Percentiles rank a stretch among this genome's conserved stretches.
Evolutionary conservation across 495 filamentous ascomycete genomes (phyloP).

Genomic region (Staphylotrichum tortipilum): DNA sequence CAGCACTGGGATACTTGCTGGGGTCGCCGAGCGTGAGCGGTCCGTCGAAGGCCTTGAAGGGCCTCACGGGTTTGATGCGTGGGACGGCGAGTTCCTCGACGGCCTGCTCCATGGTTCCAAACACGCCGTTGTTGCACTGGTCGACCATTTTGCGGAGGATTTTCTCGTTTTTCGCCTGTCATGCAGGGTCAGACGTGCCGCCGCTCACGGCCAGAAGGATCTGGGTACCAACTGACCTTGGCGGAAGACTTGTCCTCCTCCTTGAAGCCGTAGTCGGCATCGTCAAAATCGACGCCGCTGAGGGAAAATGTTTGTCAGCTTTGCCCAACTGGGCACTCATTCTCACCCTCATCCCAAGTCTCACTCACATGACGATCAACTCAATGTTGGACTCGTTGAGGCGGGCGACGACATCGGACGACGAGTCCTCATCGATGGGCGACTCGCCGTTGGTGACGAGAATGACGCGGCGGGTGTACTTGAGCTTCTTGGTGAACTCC

Average conservation of each 20-base stretch:
- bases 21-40: conserved; percentile 72
- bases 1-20: conserved; percentile 60
- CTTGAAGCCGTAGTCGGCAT: conserved; percentile 80
- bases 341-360: too few relatives aligned
- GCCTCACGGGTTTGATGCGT: conserved; percentile 60
- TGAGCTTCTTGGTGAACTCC: conserved; percentile 73
- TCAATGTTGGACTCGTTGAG: conserved; percentile 69
- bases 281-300: conserved; percentile 92
- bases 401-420: conserved; percentile 58
- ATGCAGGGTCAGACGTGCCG: not conserved
- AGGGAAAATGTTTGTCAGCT: conserved; percentile 2
- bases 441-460: conserved; percentile 76
- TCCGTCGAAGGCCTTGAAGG: conserved; percentile 72
- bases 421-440: conserved; percentile 54
- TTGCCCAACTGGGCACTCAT: too few relatives aligned
- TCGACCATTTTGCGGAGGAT: conserved; percentile 55
- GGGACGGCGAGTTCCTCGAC: conserved; percentile 63
- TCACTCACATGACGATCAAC: conserved; percentile 65
- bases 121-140: conserved; percentile 53
- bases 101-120: conserved; percentile 78
- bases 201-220: too few relatives aligned
- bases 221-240: conserved; percentile 45
- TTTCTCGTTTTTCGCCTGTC: conserved; percentile 52
- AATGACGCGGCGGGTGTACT: conserved; percentile 74
- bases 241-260: conserved; percentile 73